A percentile compares a stretch with the other conserved stretches of the same genome.
Evolutionary conservation across 176 grass and related monocot species (phyloP).

Genomic region (Ananas comosus): DNA sequence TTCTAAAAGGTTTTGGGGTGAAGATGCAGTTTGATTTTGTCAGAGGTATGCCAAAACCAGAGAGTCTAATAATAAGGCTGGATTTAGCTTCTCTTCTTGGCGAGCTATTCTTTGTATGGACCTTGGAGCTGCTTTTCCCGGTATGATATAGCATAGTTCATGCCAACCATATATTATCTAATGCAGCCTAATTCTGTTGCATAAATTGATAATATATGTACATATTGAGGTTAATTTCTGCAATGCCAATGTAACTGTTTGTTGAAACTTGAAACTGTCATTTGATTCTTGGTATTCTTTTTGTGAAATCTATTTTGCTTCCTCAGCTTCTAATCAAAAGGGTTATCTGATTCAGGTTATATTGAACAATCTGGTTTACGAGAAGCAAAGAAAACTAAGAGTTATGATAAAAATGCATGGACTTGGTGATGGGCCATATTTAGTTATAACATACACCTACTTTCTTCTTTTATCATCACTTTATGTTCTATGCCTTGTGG

Average conservation of each 20-base stretch:
- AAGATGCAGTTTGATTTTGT: conserved; percentile 41
- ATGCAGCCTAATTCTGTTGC: too few relatives aligned
- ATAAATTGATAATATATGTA: too few relatives aligned
- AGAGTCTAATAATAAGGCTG: neutral
- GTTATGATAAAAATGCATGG: conserved; percentile 41
- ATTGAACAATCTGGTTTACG: conserved; percentile 20
- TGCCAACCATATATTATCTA: neutral
- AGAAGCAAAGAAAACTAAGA: conserved; percentile 25
- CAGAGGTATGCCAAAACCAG: conserved; percentile 63
- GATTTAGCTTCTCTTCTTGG: conserved; percentile 34
- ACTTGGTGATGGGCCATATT: conserved; percentile 23
- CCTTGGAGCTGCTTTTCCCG: conserved; percentile 47
- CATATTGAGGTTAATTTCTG: too few relatives aligned
- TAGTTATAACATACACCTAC: conserved; percentile 20
- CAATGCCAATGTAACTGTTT: too few relatives aligned
- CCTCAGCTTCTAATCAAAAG: neutral
- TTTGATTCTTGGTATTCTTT: too few relatives aligned
- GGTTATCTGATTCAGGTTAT: conserved; percentile 19
- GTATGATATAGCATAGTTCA: conserved; percentile 16
- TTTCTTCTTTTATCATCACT: conserved; percentile 21
- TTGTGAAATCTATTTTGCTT: neutral
- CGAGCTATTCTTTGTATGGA: conserved; percentile 36
- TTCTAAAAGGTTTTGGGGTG: conserved; percentile 25
- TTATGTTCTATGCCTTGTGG: conserved; percentile 7
- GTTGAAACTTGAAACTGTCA: too few relatives aligned